Evolutionary conservation across 2,329 filamentous ascomycete species (phyloP).

Genomic region (Trichoderma atrobrunneum): DNA sequence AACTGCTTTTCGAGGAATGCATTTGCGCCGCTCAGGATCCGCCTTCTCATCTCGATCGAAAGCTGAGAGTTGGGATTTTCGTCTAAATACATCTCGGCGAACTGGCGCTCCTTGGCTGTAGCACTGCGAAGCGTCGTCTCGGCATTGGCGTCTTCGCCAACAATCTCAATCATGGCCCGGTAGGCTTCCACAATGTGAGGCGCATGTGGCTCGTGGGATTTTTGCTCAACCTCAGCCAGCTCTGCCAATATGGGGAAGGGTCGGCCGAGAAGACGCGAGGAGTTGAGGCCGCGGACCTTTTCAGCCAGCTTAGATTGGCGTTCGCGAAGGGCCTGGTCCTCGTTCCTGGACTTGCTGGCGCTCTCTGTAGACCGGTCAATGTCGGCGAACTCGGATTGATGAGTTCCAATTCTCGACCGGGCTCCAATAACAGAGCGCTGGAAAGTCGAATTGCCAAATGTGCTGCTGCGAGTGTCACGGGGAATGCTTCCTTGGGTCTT

Average conservation of each 20-base stretch:
- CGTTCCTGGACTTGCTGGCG: conserved; percentile 47
- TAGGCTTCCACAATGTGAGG: conserved; percentile 80
- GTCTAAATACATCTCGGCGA: conserved; percentile 72
- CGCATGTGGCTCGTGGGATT: conserved; percentile 67
- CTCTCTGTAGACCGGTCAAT: conserved; percentile 57
- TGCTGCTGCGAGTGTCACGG: conserved; percentile 47
- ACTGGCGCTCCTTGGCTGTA: conserved; percentile 72
- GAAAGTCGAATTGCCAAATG: conserved; percentile 61
- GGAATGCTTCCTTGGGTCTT: conserved; percentile 48
- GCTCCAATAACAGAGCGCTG: conserved; percentile 85
- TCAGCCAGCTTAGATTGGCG: conserved; percentile 80
- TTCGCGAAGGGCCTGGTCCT: conserved; percentile 75
- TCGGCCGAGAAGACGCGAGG: conserved; percentile 61
- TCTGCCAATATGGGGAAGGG: conserved; percentile 73
- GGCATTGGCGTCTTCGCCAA: conserved; percentile 65
- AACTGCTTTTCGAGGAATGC: conserved; percentile 79
- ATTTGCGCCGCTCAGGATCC: conserved; percentile 77
- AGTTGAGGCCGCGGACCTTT: conserved; percentile 76
- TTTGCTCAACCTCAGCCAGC: conserved; percentile 70
- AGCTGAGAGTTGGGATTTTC: conserved; percentile 63
- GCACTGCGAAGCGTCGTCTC: conserved; percentile 59
- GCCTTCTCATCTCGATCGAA: conserved; percentile 68
- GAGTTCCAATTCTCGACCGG: conserved; percentile 64
- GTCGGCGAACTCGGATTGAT: conserved; percentile 66
- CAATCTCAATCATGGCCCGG: conserved; percentile 73